phyloP scores from a whole-genome alignment of 1,139 yeast genomes.

The Scheffersomyces quercinus region DNA sequence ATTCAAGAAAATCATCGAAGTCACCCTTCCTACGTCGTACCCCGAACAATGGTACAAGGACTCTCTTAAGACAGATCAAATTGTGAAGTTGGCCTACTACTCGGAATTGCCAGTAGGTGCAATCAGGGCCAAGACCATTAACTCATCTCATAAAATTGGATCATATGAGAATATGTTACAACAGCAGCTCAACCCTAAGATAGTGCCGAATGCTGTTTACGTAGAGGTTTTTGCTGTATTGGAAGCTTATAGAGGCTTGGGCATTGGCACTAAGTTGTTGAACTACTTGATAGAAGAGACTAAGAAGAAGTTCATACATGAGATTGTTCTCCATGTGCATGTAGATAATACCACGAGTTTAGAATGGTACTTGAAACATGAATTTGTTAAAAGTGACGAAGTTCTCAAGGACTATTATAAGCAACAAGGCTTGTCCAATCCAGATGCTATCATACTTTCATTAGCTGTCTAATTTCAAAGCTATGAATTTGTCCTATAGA shows the following conservation, averaged over 20 bases:
- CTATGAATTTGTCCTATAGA: too few relatives aligned
- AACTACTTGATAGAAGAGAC: constrained; percentile 57
- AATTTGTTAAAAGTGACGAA: constrained; percentile 45
- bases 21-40: constrained; percentile 42
- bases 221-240: constrained; percentile 70
- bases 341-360: constrained; percentile 44
- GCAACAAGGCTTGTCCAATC: constrained; percentile 42
- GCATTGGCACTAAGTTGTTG: constrained; percentile 63
- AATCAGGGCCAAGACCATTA: constrained; percentile 52
- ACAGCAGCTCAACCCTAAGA: constrained; percentile 26
- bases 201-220: constrained; percentile 55
- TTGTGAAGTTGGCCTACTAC: constrained; percentile 50
- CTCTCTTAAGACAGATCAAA: constrained; percentile 34
- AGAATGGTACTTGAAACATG: constrained; percentile 57
- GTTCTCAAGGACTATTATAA: constrained; percentile 51
- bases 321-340: constrained; percentile 63
- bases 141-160: constrained; percentile 24
- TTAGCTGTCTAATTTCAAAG: too few relatives aligned
- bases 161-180: constrained; percentile 26
- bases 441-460: constrained; percentile 46
- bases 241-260: constrained; percentile 56
- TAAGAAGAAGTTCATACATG: constrained; percentile 52
- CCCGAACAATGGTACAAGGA: constrained; percentile 47
- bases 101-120: constrained; percentile 76
- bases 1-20: constrained; percentile 49